Evolutionary conservation across 139 green algal genomes (phyloP), one percentile per base, ranked within the genome.

Genomic region (Edaphochlamys debaryana): DNA sequence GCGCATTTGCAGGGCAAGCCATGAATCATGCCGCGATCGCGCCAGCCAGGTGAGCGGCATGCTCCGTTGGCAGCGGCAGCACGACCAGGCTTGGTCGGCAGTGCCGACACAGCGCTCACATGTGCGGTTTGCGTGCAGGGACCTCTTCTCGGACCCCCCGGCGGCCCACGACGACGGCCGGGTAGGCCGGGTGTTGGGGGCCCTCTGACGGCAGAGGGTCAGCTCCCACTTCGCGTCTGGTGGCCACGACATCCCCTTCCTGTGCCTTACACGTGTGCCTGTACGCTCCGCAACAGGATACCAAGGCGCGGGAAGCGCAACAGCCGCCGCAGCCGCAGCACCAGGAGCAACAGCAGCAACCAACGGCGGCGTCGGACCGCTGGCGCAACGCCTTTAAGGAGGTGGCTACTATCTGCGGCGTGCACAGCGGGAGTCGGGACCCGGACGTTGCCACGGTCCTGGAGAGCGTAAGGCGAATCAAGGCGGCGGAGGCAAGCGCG

Each of bases 361-460:
- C 50, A 11, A 22, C 45, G 23, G 56, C 73, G 9, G 73, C 73
- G 41, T 56, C 87, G 32, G 80, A 88, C 63, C 69, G 77, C 32
- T 91, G 84, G 87, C 87, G 87, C 7, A 80, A 30, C 52, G 87
- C 87, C 0, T 89, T 89, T 64, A 85, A 85, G 41, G 79, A 91
- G 45, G 83, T 91, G 13, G 84, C 87, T 30, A 71, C 32, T 4
- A 40, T 86, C 27, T 74, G 68, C 13, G 84, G 74, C 0, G 67
- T 82, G 48, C 62, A 67, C 3, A 50, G 11, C 2, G 42, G 58
- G 25, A 66, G 62, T 22, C 60, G 84, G 29, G 87, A 91, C n/a
- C 79, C 79, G 52, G 87, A 91, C 42, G 52, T 85, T 20, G 72
- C 77, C n/a, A 54, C 64, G 1, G 83, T 91, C 2, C 37, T 88